Evolutionary conservation across 495 filamentous ascomycete genomes (phyloP), one percentile per base, ranked within the genome.

Genomic region (Podospora fimiseda): DNA sequence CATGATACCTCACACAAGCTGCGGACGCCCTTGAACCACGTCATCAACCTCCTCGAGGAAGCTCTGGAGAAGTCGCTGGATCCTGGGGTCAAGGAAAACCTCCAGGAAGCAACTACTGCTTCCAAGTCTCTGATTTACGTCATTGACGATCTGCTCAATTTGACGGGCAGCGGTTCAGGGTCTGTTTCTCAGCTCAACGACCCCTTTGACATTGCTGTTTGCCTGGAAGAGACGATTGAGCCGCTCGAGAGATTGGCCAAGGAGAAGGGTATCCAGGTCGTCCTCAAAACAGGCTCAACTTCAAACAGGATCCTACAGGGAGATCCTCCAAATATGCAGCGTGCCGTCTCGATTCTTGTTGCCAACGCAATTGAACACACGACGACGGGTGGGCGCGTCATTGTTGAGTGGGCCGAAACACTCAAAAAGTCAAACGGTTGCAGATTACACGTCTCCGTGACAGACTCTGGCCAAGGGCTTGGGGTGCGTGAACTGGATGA

Each of bases 71-170:
- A 86, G 11, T 67, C 78, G 0, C 72, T 92, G 2, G 88, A 92
- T 53, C 58, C 70, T 2, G 85, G 90, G 53, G 90, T 85, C 0
- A 74, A 88, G 16, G 85, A 92, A 11, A 87, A 88, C 53, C 73
- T 94, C 40, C 76, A 80, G n/a, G 83, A 75, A 50, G 90, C 88
- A 9, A 85, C 92, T 62, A 87, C 86, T 5, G 88, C 89, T n/a
- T 94, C 89, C 1, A 91, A 91, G 59, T 90, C 86, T 1, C 68
- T 93, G n/a, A 88, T 94, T 15, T 91, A 89, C 64, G 88, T 91
- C 15, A 92, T 94, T 61, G 92, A 94, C 59, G 89, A 94, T 63
- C 75, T 94, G 0, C 75, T 94, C 0, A 89, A 92, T 63, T 70
- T 94, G 13, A 92, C 89, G 56, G 80, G 83, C 0, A 89, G 89